Conservation (phyloP, 225 moss, liverwort and hornwort genomes). For the Sphagnum contortum region DNA sequence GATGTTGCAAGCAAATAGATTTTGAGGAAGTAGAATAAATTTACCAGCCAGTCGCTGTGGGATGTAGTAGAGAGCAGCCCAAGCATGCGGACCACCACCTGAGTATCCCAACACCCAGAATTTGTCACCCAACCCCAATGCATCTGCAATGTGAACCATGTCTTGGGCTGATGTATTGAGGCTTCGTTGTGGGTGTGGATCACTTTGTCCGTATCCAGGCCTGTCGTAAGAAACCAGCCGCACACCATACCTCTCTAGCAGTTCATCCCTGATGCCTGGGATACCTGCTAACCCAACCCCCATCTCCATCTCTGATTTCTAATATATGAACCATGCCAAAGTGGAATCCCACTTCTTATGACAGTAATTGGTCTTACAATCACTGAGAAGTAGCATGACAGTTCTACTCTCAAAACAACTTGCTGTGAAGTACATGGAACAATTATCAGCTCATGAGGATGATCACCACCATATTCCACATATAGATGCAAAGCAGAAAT, state of each 20-base stretch:
- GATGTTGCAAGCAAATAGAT: too few relatives aligned
- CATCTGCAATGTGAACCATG: slow-evolving; percentile 74
- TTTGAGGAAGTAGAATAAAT: neutral
- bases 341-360: too few relatives aligned
- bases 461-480: slow-evolving; percentile 42
- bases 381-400: too few relatives aligned
- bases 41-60: slow-evolving; percentile 78
- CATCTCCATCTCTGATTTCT: neutral
- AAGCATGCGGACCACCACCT: slow-evolving; percentile 63
- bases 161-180: slow-evolving; percentile 73
- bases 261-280: slow-evolving; percentile 55
- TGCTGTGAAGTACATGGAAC: neutral
- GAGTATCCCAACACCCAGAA: slow-evolving; percentile 79
- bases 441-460: slow-evolving; percentile 28
- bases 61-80: slow-evolving; percentile 89
- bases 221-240: slow-evolving; percentile 76
- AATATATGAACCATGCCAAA: neutral
- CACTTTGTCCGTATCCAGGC: slow-evolving; percentile 91
- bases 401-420: too few relatives aligned
- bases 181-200: slow-evolving; percentile 56
- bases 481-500: slow-evolving; percentile 22
- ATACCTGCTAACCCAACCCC: slow-evolving; percentile 41
- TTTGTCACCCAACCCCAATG: slow-evolving; percentile 57
- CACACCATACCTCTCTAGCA: slow-evolving; percentile 64
- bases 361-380: too few relatives aligned